phyloP scores from a whole-genome alignment of 495 filamentous ascomycete genomes.

The Penicillium bialowiezense region DNA sequence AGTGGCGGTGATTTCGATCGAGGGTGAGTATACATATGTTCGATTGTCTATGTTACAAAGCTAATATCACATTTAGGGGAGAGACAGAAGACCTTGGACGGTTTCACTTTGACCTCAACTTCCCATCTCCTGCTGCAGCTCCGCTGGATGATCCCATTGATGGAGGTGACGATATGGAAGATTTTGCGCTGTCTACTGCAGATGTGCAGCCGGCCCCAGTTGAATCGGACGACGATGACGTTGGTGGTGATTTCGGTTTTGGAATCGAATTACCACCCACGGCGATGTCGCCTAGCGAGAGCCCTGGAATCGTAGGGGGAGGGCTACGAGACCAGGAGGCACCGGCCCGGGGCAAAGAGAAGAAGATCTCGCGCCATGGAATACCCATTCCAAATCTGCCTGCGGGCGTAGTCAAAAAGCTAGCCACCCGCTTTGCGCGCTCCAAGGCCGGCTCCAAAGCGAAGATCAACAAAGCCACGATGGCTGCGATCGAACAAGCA shows the following conservation, averaged over 20 bases:
- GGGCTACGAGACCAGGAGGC: slow-evolving; percentile 39
- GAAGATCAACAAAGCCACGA: slow-evolving; percentile 67
- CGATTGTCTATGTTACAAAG: slow-evolving; percentile 10
- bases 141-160: slow-evolving; percentile 30
- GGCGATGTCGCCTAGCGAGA: slow-evolving; percentile 33
- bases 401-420: slow-evolving; percentile 64
- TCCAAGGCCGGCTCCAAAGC: slow-evolving; percentile 56
- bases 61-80: slow-evolving; percentile 38
- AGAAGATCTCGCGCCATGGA: slow-evolving; percentile 67
- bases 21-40: slow-evolving; percentile 31
- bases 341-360: slow-evolving; percentile 36
- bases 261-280: slow-evolving; percentile 28
- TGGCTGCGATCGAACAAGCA: slow-evolving; percentile 71
- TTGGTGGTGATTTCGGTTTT: slow-evolving; percentile 28
- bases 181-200: slow-evolving; percentile 34
- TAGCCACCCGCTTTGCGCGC: slow-evolving; percentile 69
- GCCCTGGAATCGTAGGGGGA: slow-evolving; percentile 39
- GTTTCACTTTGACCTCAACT: slow-evolving; percentile 44
- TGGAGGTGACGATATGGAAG: slow-evolving; percentile 35
- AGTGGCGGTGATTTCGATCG: slow-evolving; percentile 39
- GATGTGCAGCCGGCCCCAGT: slow-evolving; percentile 29
- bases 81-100: slow-evolving; percentile 47
- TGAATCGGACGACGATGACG: slow-evolving; percentile 23
- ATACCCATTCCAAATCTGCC: slow-evolving; percentile 75
- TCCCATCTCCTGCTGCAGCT: slow-evolving; percentile 35